Percentiles rank a stretch among this genome's conserved stretches.
Conservation (phyloP, 2,329 filamentous ascomycete genomes). For the Didymellaceae sp. region DNA sequence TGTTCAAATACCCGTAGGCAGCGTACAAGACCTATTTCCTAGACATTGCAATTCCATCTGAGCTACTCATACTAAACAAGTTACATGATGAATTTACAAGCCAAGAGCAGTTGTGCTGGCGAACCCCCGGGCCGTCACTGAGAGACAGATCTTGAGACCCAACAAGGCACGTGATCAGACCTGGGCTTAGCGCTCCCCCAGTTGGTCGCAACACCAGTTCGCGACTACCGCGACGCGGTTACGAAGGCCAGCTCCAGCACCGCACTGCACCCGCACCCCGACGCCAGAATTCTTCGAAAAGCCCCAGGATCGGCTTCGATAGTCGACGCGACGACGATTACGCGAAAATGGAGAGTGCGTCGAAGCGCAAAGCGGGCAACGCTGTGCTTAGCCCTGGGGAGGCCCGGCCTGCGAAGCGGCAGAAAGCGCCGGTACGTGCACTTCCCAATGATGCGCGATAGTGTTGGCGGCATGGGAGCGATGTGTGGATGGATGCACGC, state of each 20-base stretch:
- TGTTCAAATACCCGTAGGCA: constrained; percentile 40
- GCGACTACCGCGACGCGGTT: constrained; percentile 14
- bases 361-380: constrained; percentile 64
- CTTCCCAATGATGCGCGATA: constrained; percentile 23
- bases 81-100: too few relatives aligned
- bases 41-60: constrained; percentile 19
- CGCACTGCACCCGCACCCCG: constrained; percentile 42
- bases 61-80: neutral
- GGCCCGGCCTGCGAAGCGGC: constrained; percentile 63
- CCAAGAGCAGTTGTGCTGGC: neutral
- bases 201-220: constrained; percentile 11
- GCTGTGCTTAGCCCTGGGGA: constrained; percentile 58
- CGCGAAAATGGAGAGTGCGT: constrained; percentile 51
- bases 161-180: too few relatives aligned
- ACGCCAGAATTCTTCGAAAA: constrained; percentile 21
- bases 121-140: too few relatives aligned
- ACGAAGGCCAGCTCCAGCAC: constrained; percentile 28
- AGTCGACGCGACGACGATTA: constrained; percentile 41
- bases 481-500: constrained; percentile 6
- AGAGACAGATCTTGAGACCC: too few relatives aligned
- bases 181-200: constrained; percentile 4
- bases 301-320: constrained; percentile 24
- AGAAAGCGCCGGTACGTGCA: constrained; percentile 65
- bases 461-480: constrained; percentile 14
- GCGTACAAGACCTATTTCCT: constrained; percentile 26